Base-by-base conservation (phyloP, 225 moss, liverwort and hornwort genomes). In the Polytrichum commune region DNA sequence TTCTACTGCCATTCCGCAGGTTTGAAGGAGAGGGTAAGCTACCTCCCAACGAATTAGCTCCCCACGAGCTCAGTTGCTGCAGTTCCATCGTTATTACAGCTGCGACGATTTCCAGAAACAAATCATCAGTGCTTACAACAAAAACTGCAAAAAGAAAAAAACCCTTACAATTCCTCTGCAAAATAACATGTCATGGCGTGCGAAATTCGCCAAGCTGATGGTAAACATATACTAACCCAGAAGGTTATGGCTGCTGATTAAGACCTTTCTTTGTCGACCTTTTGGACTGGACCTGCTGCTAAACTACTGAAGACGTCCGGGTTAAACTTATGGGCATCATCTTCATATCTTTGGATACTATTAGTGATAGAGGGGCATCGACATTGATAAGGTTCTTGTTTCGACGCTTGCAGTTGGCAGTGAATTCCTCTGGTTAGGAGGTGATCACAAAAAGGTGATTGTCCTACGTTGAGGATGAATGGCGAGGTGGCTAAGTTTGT, bases 31-130 rank as follows among this genome's bases (percentile, higher is more conserved):
- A 66, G 18, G 54, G 65, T 5, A 54, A 18, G 13, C 53, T 29
- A 8, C 64, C 53, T 29, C 18, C 68, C 3, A 68, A 56, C 2
- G 73, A 62, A 19, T 69, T 10, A 1, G 73, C 60, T 32, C 63
- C 70, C 53, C 32, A 77, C 22, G 77, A 77, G 46, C 73, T 75
- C 55, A 79, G 30, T 24, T 73, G 81, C 72, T 87, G 87, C 79
- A 82, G 73, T 55, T 81, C 84, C 83, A 87, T 84, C 57, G 56
- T 27, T 25, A 62, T 54, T 26, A 35, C 63, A 19, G 71, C 63
- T 63, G 28, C 63, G 22, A 58, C 6, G 7, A 58, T 20, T 58
- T 20, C 58, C 7, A 9, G 58, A 9, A 58, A 58, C 46, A 46
- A 46, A 4, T 46, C 10, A 16, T 46, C 46, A 46, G 58, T 23